Evolutionary conservation across 164 flowering plant species (phyloP).

Genomic region (Magnolia sinica): DNA sequence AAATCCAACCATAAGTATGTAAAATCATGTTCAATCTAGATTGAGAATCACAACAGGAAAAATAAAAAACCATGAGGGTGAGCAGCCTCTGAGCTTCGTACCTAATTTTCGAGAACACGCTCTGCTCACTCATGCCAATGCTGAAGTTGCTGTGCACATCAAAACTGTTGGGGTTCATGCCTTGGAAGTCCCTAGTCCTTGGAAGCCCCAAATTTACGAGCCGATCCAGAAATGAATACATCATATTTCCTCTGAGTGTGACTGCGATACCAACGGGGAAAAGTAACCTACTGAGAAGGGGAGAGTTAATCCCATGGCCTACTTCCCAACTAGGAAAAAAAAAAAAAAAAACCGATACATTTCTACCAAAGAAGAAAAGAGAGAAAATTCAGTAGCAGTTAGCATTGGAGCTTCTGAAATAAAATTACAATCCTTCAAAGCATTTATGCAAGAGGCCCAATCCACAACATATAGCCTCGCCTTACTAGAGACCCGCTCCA

Average conservation of each 20-base stretch:
- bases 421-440: no score
- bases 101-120: constrained; percentile 81
- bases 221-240: constrained; percentile 88
- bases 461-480: no score
- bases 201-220: constrained; percentile 92
- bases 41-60: no score
- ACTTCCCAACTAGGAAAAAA: no score
- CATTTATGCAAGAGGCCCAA: no score
- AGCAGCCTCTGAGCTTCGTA: constrained; percentile 72
- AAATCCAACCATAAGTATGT: no score
- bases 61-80: constrained; percentile 53
- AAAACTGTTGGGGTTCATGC: constrained; percentile 83
- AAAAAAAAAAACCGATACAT: no score
- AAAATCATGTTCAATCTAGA: no score
- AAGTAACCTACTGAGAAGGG: no score
- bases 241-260: constrained; percentile 89
- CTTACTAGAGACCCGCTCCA: no score
- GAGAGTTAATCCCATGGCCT: no score
- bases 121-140: constrained; percentile 75
- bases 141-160: constrained; percentile 83
- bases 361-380: no score
- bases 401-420: background rate
- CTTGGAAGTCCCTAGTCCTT: constrained; percentile 90
- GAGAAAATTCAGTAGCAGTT: background rate
- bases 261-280: constrained; percentile 73